Percentiles rank a stretch among this genome's conserved stretches.
Conservation (phyloP, 2,329 filamentous ascomycete species). For the Hypoxylon sp. region DNA sequence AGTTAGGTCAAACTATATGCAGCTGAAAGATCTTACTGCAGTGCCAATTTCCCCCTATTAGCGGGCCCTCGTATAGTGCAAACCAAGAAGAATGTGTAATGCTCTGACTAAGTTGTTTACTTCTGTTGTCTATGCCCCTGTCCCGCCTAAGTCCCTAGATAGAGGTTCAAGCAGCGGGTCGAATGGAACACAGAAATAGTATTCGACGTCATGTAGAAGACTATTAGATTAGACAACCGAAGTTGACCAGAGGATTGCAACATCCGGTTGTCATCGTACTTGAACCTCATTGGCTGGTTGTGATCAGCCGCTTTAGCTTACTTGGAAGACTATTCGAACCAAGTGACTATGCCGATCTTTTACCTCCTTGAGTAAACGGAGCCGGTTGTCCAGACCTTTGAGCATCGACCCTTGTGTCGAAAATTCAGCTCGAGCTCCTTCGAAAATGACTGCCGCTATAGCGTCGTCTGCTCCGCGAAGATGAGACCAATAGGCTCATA, state of each 20-base stretch:
- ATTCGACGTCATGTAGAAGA: slow-evolving; percentile 46
- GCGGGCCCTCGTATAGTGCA: slow-evolving; percentile 15
- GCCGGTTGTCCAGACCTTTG: slow-evolving; percentile 21
- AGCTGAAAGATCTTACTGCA: slow-evolving; percentile 9
- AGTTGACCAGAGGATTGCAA: slow-evolving; percentile 36
- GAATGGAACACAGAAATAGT: slow-evolving; percentile 27
- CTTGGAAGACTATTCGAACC: slow-evolving; percentile 30
- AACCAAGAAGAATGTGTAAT: background rate
- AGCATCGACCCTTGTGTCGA: slow-evolving; percentile 28
- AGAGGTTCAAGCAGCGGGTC: slow-evolving; percentile 11
- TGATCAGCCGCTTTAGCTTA: slow-evolving; percentile 17
- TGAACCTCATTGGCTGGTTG: slow-evolving; percentile 31
- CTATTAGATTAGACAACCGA: slow-evolving; percentile 25
- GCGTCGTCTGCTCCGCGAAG: background rate
- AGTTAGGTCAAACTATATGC: background rate
- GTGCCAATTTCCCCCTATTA: slow-evolving; percentile 20
- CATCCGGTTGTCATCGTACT: slow-evolving; percentile 28
- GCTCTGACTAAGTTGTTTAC: slow-evolving; percentile 11
- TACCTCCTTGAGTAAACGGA: slow-evolving; percentile 33
- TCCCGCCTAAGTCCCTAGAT: slow-evolving; percentile 17
- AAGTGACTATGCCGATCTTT: slow-evolving; percentile 44
- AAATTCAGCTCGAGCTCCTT: slow-evolving; percentile 21
- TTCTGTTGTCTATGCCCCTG: slow-evolving; percentile 12
- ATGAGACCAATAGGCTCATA: slow-evolving; percentile 3
- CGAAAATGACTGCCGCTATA: slow-evolving; percentile 11